A percentile compares a stretch with the other conserved stretches of the same genome.
These are phyloP conservation scores for Astragalus membranaceus DNA, from an alignment of 306 rosid species.

Conservation along the genomic window DNA sequence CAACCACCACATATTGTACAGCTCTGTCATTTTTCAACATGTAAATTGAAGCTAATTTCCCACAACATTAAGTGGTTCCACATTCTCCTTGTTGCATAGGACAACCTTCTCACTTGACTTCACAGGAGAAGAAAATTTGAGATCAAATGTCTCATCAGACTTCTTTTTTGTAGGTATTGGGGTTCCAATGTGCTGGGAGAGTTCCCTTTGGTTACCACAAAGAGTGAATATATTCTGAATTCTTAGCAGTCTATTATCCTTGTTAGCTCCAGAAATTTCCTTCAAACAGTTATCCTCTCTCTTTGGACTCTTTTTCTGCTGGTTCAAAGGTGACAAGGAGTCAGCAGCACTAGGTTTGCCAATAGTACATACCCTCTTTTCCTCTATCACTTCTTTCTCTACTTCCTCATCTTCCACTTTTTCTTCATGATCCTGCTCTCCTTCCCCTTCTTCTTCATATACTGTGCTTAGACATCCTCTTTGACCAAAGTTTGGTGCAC, in stretches of 20 bases:
- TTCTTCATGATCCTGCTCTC: slow-evolving; percentile 40
- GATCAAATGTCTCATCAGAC: slow-evolving; percentile 23
- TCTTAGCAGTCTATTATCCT: slow-evolving; percentile 48
- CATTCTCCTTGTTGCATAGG: slow-evolving; percentile 40
- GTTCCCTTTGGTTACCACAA: slow-evolving; percentile 90
- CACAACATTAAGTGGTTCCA: slow-evolving; percentile 26
- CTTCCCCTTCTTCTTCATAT: slow-evolving; percentile 56
- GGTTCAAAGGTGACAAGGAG: slow-evolving; percentile 19
- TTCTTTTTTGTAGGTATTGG: slow-evolving; percentile 40
- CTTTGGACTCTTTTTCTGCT: slow-evolving; percentile 27
- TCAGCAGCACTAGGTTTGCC: slow-evolving; percentile 24
- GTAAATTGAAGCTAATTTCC: slow-evolving; percentile 24
- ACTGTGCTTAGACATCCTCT: slow-evolving; percentile 71
- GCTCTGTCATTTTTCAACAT: not conserved
- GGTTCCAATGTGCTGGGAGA: slow-evolving; percentile 48
- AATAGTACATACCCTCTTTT: slow-evolving; percentile 62
- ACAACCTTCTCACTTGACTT: slow-evolving; percentile 32
- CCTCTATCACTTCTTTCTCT: slow-evolving; percentile 85
- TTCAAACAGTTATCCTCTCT: slow-evolving; percentile 32
- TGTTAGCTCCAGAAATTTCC: slow-evolving; percentile 40
- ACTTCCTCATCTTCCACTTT: slow-evolving; percentile 57
- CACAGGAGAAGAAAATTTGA: slow-evolving; percentile 29
- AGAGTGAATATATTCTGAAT: slow-evolving; percentile 87
- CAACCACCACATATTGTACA: slow-evolving; percentile 14
- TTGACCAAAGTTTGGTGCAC: slow-evolving; percentile 46